Conservation (phyloP, 768 basidiomycete species). For the Psilocybe sp. region DNA sequence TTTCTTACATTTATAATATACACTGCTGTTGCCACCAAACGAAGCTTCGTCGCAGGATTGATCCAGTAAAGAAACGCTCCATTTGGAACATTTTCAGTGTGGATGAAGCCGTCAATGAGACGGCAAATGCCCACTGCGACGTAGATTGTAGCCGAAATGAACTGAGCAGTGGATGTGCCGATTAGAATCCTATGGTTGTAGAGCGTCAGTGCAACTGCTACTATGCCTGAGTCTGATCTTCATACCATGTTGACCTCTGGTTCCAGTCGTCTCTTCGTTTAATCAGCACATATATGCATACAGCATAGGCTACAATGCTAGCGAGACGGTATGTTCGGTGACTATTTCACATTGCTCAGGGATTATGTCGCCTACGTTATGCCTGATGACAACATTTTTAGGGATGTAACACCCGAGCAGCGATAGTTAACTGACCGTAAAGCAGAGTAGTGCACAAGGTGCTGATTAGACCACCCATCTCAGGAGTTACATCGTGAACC, state of each 20-base stretch:
- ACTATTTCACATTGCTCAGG: too few species aligned
- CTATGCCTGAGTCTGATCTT: background rate
- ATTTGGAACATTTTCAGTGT: background rate
- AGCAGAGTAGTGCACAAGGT: slow-evolving; percentile 12
- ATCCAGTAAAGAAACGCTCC: slow-evolving; percentile 1
- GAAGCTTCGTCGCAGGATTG: background rate
- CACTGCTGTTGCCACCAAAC: slow-evolving; percentile 1
- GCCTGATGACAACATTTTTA: too few species aligned
- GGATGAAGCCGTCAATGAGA: slow-evolving; percentile 11
- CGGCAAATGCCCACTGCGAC: slow-evolving; percentile 5
- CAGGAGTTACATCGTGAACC: slow-evolving; percentile 10
- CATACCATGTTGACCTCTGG: too few species aligned
- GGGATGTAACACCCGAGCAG: too few species aligned
- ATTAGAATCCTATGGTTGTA: slow-evolving; percentile 12
- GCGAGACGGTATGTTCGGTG: too few species aligned
- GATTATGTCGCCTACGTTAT: too few species aligned
- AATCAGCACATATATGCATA: too few species aligned
- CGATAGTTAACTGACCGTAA: too few species aligned
- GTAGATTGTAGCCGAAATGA: slow-evolving; percentile 12
- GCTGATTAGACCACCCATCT: slow-evolving; percentile 10
- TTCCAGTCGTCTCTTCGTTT: too few species aligned
- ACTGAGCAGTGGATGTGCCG: slow-evolving; percentile 8
- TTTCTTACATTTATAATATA: slow-evolving; percentile 2
- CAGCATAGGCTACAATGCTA: too few species aligned
- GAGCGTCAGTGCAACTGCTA: background rate